Evolutionary conservation across 2,329 filamentous ascomycete species (phyloP).

Genomic region (Coniella lustricola): DNA sequence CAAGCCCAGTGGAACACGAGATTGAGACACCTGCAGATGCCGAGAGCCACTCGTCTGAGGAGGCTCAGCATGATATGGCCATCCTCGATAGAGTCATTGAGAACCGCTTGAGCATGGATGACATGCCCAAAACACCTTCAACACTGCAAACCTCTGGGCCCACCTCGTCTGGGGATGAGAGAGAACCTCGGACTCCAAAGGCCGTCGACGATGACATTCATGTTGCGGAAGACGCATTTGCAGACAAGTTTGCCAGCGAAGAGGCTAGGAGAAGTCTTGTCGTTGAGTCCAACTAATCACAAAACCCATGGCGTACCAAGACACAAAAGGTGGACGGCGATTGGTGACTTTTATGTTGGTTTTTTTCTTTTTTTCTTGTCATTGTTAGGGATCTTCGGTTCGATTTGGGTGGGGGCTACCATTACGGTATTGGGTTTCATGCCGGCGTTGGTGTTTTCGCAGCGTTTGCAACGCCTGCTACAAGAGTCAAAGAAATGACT

Average conservation of each 20-base stretch:
- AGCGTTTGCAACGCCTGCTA: slow-evolving; percentile 3
- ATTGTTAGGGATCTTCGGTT: not conserved
- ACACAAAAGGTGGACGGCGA: no score
- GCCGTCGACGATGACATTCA: slow-evolving; percentile 16
- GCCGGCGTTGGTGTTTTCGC: slow-evolving; percentile 10
- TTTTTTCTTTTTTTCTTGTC: no score
- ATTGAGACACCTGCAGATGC: slow-evolving; percentile 8
- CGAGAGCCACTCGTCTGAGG: slow-evolving; percentile 13
- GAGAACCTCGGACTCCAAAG: slow-evolving; percentile 22
- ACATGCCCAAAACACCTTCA: slow-evolving; percentile 16
- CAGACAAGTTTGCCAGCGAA: slow-evolving; percentile 4
- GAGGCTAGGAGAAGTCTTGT: slow-evolving; percentile 9
- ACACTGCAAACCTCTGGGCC: slow-evolving; percentile 17
- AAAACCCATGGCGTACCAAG: not conserved
- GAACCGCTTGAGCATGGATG: slow-evolving; percentile 16
- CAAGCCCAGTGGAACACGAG: slow-evolving; percentile 10
- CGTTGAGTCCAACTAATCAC: slow-evolving; percentile 5
- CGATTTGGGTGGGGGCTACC: not conserved
- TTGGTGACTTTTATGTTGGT: no score
- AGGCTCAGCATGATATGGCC: slow-evolving; percentile 21
- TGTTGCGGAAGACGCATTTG: slow-evolving; percentile 1
- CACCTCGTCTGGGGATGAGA: slow-evolving; percentile 21
- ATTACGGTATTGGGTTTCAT: slow-evolving; percentile 1
- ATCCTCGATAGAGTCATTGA: slow-evolving; percentile 22
- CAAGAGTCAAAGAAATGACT: slow-evolving; percentile 4